phyloP scores from a whole-genome alignment of 1,284 basidiomycete species.

The Malassezia equina region DNA sequence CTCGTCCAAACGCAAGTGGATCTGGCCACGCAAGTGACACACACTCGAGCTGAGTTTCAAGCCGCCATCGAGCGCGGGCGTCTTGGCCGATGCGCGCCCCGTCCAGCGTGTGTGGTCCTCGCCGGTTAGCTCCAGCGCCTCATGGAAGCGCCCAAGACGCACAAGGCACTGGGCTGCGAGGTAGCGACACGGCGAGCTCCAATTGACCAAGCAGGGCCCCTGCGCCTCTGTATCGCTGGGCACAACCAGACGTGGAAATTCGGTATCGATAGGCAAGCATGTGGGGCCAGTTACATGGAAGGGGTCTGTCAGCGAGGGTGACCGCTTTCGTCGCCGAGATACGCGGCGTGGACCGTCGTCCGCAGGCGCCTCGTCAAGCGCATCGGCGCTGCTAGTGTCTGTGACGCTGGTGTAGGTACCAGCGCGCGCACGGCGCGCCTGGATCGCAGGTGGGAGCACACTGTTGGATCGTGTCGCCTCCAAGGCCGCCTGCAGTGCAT shows the following conservation, averaged over 20 bases:
- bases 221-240: not conserved
- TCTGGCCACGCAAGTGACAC: conserved; percentile 80
- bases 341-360: not conserved
- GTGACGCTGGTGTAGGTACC: not conserved
- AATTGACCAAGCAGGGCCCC: conserved; percentile 34
- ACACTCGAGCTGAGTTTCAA: conserved; percentile 51
- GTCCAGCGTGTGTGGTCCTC: conserved; percentile 49
- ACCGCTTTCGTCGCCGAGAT: conserved; percentile 9
- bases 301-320: conserved; percentile 4
- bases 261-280: conserved; percentile 2
- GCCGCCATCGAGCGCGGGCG: conserved; percentile 45
- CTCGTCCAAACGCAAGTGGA: conserved; percentile 86
- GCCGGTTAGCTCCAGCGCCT: conserved; percentile 85
- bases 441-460: conserved; percentile 26
- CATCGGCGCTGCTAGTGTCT: not conserved
- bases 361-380: not conserved
- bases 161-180: conserved; percentile 83
- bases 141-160: conserved; percentile 80
- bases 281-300: not conserved
- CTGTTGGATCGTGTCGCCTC: conserved; percentile 24
- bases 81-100: conserved; percentile 21
- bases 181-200: conserved; percentile 36
- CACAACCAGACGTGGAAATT: conserved; percentile 19
- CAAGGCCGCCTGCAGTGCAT: conserved; percentile 26
- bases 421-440: conserved; percentile 12